Percentiles rank a stretch among this genome's conserved stretches.
Conservation (phyloP, 2,329 filamentous ascomycete genomes). For the Cladosporium sp. region DNA sequence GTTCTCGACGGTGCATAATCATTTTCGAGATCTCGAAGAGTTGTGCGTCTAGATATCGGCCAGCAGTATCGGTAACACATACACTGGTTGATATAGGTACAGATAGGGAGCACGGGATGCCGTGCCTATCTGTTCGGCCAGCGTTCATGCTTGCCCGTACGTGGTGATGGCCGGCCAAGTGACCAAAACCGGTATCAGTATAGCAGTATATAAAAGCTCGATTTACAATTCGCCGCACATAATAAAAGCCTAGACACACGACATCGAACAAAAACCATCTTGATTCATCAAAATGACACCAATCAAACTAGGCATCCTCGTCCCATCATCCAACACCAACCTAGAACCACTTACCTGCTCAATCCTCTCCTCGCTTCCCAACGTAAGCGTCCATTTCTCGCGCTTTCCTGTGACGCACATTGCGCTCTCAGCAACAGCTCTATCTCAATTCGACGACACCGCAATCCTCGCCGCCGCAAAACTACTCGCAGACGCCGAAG, state of each 20-base stretch:
- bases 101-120: background rate
- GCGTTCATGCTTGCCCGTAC: background rate
- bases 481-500: conserved; percentile 28
- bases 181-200: background rate
- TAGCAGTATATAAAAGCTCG: no score
- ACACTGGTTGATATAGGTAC: no score
- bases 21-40: no score
- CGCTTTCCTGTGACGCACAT: conserved; percentile 42
- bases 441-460: conserved; percentile 32
- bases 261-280: background rate
- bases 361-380: conserved; percentile 31
- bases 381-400: conserved; percentile 40
- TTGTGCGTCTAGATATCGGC: no score
- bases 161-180: background rate
- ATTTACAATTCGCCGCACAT: no score
- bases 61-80: no score
- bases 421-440: conserved; percentile 30
- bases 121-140: background rate
- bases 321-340: conserved; percentile 44
- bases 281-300: background rate
- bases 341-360: conserved; percentile 41
- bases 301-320: conserved; percentile 36
- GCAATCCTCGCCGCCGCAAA: conserved; percentile 27
- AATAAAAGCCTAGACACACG: no score
- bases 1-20: no score